Base-by-base conservation (phyloP, 371 early-diverging fungal genomes). In the Enteropsectra breve region DNA sequence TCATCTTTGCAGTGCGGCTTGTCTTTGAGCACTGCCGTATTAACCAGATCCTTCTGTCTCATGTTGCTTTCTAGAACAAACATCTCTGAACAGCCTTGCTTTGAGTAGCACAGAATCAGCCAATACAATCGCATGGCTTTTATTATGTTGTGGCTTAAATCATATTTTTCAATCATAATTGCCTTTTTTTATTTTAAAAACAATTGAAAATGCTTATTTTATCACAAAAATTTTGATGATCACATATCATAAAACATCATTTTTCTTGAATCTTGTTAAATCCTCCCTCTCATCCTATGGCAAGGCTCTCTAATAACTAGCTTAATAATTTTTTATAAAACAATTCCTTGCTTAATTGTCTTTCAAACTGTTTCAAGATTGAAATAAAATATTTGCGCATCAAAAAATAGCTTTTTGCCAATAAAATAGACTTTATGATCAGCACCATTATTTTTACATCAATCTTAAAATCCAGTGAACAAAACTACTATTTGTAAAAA, bases 161-260 rank as follows among this genome's bases (percentile, higher is more conserved):
- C n/a, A n/a, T n/a, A n/a, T n/a, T n/a, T n/a, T n/a, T n/a, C n/a
- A n/a, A n/a, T n/a, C n/a, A n/a, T n/a, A n/a, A n/a, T n/a, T n/a
- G n/a, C n/a, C 40, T 38, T 38, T 11, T 38, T n/a, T 38, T 38
- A n/a, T 38, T 38, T 38, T n/a, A 38, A 38, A 38, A 38, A 38
- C 11, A 38, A 8, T 38, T 38, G 8, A 38, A 38, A 38, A 11
- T 38, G 40, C 11, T 11, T n/a, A 11, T 11, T 8, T 8, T n/a
- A 38, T 38, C 11, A 38, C 11, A 38, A 38, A 38, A 38, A 38
- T n/a, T n/a, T 38, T 11, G 40, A 38, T 38, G 11, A 11, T 11
- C 40, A 38, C 40, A 11, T 11, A 38, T 11, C 40, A 8, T 11
- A 11, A 38, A n/a, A n/a, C n/a, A 11, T 38, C 8, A 11, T 38